Percentiles rank a stretch among this genome's conserved stretches.
Conservation (phyloP, 176 grass and related monocot genomes). For the bread wheat (Triticum aestivum) region IWGSC_CS_RefSeq_v2.1 NC_057807.1:381006312-381006811, state of each 20-base stretch:
- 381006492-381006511: conserved; percentile 72
- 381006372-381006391: too few species aligned
- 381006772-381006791: neutral
- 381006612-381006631: neutral
- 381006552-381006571: neutral
- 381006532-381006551: neutral
- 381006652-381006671: too few species aligned
- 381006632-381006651: neutral
- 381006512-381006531: neutral
- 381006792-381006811: too few species aligned
- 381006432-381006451: too few species aligned
- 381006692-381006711: conserved; percentile 14
- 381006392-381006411: too few species aligned
- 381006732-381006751: neutral
- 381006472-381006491: conserved; percentile 8
- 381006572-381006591: neutral
- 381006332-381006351: conserved; percentile 27
- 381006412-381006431: too few species aligned
- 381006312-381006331: neutral
- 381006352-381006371: too few species aligned
- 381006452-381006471: too few species aligned
- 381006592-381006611: too few species aligned
- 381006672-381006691: neutral
- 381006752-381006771: neutral
- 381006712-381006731: conserved; percentile 4